These are phyloP conservation scores for Colletotrichum simmondsii DNA, from an alignment of 2,329 filamentous ascomycete species.

Conservation along the genomic window DNA sequence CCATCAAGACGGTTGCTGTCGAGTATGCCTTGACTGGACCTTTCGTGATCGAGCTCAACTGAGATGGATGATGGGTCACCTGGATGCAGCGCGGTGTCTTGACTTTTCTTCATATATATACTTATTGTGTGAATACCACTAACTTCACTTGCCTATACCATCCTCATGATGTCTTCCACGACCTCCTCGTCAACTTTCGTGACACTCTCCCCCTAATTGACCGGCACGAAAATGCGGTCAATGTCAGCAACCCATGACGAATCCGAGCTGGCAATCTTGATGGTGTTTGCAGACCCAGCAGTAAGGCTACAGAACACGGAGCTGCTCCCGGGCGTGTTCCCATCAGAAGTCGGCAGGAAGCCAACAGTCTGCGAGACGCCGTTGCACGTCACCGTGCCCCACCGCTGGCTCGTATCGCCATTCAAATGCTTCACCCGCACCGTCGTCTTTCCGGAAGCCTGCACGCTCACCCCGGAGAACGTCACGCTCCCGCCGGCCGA, in stretches of 20 bases:
- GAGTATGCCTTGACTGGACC: constrained; percentile 38
- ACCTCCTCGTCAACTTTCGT: neutral
- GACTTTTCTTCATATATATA: neutral
- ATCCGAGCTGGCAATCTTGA: constrained; percentile 56
- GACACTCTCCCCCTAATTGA: constrained; percentile 23
- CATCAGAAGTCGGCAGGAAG: constrained; percentile 62
- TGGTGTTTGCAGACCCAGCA: constrained; percentile 56
- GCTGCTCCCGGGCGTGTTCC: constrained; percentile 54
- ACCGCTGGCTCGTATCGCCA: constrained; percentile 63
- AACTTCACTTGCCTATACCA: neutral
- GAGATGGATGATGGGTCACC: neutral
- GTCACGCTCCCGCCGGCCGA: constrained; percentile 56
- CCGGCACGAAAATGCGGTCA: constrained; percentile 65
- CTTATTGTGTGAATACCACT: neutral
- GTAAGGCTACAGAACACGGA: constrained; percentile 61
- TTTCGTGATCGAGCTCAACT: constrained; percentile 22
- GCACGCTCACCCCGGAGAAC: constrained; percentile 56
- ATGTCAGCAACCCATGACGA: constrained; percentile 59
- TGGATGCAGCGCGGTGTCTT: neutral
- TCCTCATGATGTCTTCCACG: too few species aligned
- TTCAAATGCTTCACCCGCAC: constrained; percentile 67
- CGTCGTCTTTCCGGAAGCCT: constrained; percentile 57
- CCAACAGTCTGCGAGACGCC: constrained; percentile 61
- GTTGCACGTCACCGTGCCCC: constrained; percentile 67
- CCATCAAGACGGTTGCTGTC: constrained; percentile 36